A percentile compares a stretch with the other conserved stretches of the same genome.
phyloP scores from a whole-genome alignment of 2,329 filamentous ascomycete species.

The Endocalyx cinctus region DNA sequence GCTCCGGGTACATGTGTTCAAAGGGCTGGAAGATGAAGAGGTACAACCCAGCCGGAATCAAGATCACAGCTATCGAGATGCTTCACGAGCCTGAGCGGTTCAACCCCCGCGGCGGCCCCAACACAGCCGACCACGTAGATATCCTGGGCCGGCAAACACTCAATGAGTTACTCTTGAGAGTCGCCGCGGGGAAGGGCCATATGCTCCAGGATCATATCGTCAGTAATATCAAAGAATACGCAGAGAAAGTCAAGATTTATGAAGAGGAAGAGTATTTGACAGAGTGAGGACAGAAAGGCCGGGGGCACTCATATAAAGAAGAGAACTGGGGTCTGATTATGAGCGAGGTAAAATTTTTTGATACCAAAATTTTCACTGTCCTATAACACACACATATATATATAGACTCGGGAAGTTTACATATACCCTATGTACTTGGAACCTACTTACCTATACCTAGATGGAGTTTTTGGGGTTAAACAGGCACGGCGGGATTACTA shows the following conservation, averaged over 20 bases:
- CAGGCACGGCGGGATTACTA: no score
- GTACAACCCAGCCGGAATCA: slow-evolving; percentile 81
- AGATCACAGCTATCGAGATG: slow-evolving; percentile 91
- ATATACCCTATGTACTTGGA: no score
- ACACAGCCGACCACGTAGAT: slow-evolving; percentile 87
- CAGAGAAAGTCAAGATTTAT: slow-evolving; percentile 76
- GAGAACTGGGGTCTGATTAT: no score
- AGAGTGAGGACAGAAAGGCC: slow-evolving; percentile 9
- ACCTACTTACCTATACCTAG: no score
- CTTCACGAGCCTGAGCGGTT: slow-evolving; percentile 92
- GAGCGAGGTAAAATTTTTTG: no score
- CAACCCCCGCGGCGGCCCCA: slow-evolving; percentile 68
- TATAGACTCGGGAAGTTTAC: no score
- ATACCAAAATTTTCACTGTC: no score
- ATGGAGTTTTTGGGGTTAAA: no score
- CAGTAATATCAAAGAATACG: slow-evolving; percentile 78
- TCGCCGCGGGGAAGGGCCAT: slow-evolving; percentile 81
- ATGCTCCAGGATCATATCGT: slow-evolving; percentile 72
- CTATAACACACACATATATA: no score
- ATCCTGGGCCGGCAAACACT: slow-evolving; percentile 84
- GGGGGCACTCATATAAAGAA: no score
- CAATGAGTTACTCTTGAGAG: slow-evolving; percentile 83
- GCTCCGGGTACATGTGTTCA: slow-evolving; percentile 93
- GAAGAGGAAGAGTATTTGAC: slow-evolving; percentile 46
- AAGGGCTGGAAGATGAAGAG: slow-evolving; percentile 90